Conservation (phyloP, 2,329 filamentous ascomycete genomes). For the Penicillium sp. region DNA sequence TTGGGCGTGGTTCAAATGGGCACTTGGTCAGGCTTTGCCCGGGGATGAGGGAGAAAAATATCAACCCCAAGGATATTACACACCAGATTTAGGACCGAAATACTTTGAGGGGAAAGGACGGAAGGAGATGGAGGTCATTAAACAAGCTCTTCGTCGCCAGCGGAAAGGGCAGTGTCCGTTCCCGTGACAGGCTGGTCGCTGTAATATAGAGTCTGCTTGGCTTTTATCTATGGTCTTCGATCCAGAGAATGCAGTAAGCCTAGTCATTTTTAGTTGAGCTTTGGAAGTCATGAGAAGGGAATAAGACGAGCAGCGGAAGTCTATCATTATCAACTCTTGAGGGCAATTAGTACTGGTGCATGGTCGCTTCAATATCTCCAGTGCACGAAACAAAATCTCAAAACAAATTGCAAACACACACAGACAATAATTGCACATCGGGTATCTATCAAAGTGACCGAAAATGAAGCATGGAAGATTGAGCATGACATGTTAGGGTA, state of each 20-base stretch:
- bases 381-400: neutral
- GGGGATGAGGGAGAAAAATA: slow-evolving; percentile 51
- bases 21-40: slow-evolving; percentile 49
- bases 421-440: slow-evolving; percentile 22
- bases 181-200: slow-evolving; percentile 9
- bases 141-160: slow-evolving; percentile 47
- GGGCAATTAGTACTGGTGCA: neutral
- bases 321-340: neutral
- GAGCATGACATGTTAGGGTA: slow-evolving; percentile 3
- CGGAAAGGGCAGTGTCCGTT: slow-evolving; percentile 52
- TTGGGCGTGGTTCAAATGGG: slow-evolving; percentile 50
- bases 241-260: too few relatives aligned
- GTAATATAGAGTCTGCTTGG: neutral
- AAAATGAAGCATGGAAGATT: slow-evolving; percentile 2
- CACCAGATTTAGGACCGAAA: slow-evolving; percentile 63
- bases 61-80: slow-evolving; percentile 50
- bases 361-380: neutral
- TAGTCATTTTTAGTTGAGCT: too few relatives aligned
- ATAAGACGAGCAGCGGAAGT: neutral
- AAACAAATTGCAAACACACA: slow-evolving; percentile 2
- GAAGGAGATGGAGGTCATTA: slow-evolving; percentile 26
- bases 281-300: neutral
- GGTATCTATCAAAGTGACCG: slow-evolving; percentile 31
- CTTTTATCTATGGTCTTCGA: too few relatives aligned
- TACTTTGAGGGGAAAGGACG: slow-evolving; percentile 54